Evolutionary conservation across 305 asterid genomes (phyloP).

Genomic region (Rubia balearica): DNA sequence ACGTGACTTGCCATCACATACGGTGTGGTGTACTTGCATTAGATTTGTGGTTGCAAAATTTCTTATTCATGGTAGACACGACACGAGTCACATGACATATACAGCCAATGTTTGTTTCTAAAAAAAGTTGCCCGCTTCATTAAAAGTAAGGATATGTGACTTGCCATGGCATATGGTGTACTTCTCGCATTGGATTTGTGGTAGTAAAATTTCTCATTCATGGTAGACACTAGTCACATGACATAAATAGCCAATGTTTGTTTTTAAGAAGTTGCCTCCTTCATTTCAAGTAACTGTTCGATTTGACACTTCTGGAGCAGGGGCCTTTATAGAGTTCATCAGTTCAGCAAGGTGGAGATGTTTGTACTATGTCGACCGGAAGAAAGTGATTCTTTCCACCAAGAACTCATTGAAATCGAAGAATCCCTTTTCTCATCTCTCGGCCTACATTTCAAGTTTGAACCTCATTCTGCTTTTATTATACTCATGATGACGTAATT

Average conservation of each 20-base stretch:
- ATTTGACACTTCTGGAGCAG: conserved; percentile 34
- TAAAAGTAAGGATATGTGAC: no score
- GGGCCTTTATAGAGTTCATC: conserved; percentile 96
- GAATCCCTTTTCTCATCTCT: conserved; percentile 72
- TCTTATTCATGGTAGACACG: not conserved
- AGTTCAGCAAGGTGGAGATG: conserved; percentile 99
- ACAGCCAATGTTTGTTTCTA: not conserved
- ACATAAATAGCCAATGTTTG: no score
- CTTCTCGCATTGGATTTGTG: no score
- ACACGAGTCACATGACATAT: not conserved
- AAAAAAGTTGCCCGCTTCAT: no score
- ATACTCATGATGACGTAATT: not conserved
- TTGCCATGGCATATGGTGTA: no score
- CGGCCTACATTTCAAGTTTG: conserved; percentile 89
- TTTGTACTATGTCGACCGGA: conserved; percentile 82
- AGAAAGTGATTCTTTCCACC: conserved; percentile 67
- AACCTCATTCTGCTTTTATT: not conserved
- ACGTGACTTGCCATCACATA: not conserved
- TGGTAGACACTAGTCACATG: no score
- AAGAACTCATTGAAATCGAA: conserved; percentile 73
- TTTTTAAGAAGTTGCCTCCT: not conserved
- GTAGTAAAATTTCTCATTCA: no score
- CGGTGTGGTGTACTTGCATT: not conserved
- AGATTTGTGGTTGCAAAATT: not conserved
- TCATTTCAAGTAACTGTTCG: conserved; percentile 18